A percentile compares a stretch with the other conserved stretches of the same genome.
These are phyloP conservation scores for Russula sp. DNA, from an alignment of 768 basidiomycete genomes.

Conservation along the genomic window DNA sequence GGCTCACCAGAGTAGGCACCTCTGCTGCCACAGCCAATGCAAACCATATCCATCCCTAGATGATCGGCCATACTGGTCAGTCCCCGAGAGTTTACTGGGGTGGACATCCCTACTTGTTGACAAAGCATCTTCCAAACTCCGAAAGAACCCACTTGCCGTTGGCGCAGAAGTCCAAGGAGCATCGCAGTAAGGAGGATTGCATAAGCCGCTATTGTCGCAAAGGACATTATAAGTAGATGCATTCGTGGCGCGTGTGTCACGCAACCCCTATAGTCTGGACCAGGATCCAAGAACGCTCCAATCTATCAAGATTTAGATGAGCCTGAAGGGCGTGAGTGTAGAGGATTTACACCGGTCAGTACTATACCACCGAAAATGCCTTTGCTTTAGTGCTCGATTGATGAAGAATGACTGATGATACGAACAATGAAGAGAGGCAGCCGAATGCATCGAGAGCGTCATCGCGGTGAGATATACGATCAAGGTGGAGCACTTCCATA, in stretches of 20 bases:
- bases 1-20: constrained; percentile 9
- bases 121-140: constrained; percentile 2
- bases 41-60: constrained; percentile 14
- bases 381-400: background rate
- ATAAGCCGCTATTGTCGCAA: background rate
- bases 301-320: background rate
- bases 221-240: constrained; percentile 5
- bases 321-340: background rate
- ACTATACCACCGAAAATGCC: background rate
- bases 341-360: background rate
- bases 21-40: constrained; percentile 8
- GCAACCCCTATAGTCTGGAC: constrained; percentile 1
- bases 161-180: constrained; percentile 4
- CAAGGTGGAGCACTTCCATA: background rate
- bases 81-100: too few relatives aligned
- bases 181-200: constrained; percentile 1
- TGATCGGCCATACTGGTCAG: background rate
- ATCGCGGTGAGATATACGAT: background rate
- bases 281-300: background rate
- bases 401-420: background rate
- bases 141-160: background rate
- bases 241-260: background rate
- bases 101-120: constrained; percentile 2
- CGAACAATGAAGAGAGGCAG: background rate
- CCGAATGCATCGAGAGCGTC: background rate